phyloP scores from a whole-genome alignment of 495 filamentous ascomycete species.

The Patellaria atrata region DNA sequence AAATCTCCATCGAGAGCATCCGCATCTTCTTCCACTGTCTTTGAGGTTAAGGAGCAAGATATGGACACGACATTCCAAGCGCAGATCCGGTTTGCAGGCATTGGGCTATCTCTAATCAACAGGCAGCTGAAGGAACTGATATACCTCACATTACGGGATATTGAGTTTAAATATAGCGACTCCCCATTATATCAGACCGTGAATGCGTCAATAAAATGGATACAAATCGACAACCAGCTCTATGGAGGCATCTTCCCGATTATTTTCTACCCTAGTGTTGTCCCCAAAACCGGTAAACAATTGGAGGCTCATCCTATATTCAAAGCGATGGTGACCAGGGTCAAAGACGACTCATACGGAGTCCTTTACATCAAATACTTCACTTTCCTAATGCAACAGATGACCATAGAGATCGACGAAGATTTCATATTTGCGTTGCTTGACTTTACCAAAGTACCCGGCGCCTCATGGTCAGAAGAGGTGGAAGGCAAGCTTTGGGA shows the following conservation, averaged over 20 bases:
- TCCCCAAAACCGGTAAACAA: conserved; percentile 93
- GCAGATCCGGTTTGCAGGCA: conserved; percentile 71
- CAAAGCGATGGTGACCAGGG: conserved; percentile 76
- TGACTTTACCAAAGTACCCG: conserved; percentile 88
- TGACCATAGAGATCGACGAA: conserved; percentile 95
- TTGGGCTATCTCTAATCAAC: conserved; percentile 90
- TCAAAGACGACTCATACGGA: conserved; percentile 96
- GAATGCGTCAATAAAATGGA: conserved; percentile 86
- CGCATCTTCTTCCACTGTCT: conserved; percentile 50
- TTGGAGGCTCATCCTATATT: conserved; percentile 93
- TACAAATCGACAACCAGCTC: conserved; percentile 97
- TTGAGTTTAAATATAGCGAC: conserved; percentile 81
- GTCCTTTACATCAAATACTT: conserved; percentile 98
- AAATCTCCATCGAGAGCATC: conserved; percentile 43
- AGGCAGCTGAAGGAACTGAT: conserved; percentile 80
- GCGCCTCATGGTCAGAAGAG: conserved; percentile 77
- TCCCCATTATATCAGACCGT: conserved; percentile 86
- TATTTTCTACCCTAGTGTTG: conserved; percentile 93
- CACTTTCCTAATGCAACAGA: conserved; percentile 84
- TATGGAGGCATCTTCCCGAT: conserved; percentile 98
- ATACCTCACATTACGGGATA: conserved; percentile 86
- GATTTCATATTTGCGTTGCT: conserved; percentile 94
- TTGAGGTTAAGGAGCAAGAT: conserved; percentile 85
- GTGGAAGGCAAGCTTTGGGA: conserved; percentile 78
- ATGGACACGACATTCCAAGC: conserved; percentile 78